phyloP scores from a whole-genome alignment of 129 eudicot species.

The Erigeron canadensis region DNA sequence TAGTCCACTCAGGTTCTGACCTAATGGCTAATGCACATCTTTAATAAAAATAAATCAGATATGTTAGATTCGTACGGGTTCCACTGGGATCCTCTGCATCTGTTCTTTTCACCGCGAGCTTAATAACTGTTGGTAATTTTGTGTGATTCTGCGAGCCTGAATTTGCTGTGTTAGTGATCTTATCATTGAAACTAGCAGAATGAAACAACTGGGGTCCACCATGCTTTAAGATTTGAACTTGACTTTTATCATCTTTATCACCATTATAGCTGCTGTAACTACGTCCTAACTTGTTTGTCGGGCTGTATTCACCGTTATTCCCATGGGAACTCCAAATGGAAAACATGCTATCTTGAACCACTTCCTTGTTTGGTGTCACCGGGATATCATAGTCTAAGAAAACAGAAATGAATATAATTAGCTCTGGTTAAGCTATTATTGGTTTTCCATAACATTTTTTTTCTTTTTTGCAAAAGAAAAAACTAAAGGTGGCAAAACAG shows the following conservation, averaged over 20 bases:
- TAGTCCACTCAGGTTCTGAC: too few relatives aligned
- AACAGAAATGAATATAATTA: background rate
- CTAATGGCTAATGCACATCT: too few relatives aligned
- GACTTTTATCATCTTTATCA: conserved; percentile 48
- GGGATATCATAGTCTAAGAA: conserved; percentile 18
- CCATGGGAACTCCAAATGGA: conserved; percentile 15
- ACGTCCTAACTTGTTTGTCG: conserved; percentile 54
- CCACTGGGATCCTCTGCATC: conserved; percentile 58
- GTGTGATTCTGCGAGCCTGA: conserved; percentile 48
- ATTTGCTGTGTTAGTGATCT: conserved; percentile 37
- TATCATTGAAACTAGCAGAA: conserved; percentile 71
- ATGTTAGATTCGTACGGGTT: conserved; percentile 38
- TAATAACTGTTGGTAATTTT: conserved; percentile 56
- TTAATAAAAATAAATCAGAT: background rate
- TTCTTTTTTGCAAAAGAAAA: background rate
- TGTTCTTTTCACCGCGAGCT: conserved; percentile 63
- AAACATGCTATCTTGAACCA: conserved; percentile 27
- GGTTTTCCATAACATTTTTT: background rate
- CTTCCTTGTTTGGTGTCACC: conserved; percentile 43
- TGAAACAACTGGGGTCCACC: conserved; percentile 54
- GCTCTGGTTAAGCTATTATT: background rate
- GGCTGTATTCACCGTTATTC: conserved; percentile 27
- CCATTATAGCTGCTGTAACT: conserved; percentile 57
- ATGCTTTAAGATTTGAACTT: conserved; percentile 46
- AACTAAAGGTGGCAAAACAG: background rate